Conservation (phyloP, 78 protist genomes). For the Dictyostelium intermedium region DNA sequence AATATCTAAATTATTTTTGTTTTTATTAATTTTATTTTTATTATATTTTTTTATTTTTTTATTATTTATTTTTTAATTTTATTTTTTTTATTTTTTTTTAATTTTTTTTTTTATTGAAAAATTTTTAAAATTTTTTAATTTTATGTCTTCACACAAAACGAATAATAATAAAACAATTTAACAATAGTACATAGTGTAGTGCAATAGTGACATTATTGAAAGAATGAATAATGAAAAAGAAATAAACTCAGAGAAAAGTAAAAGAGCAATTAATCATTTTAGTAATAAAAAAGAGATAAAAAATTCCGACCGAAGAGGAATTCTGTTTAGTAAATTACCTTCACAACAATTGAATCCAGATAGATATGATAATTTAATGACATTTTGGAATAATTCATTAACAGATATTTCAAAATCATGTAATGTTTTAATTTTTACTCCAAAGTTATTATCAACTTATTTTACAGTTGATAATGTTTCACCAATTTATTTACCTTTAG, state of each 20-base stretch:
- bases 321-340: constrained; percentile 45
- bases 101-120: too few species aligned
- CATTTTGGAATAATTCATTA: constrained; percentile 38
- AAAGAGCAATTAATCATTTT: neutral
- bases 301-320: constrained; percentile 15
- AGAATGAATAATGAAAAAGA: neutral
- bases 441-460: neutral
- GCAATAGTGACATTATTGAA: neutral
- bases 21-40: too few species aligned
- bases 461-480: constrained; percentile 42
- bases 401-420: neutral
- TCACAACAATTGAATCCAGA: constrained; percentile 36
- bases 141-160: too few species aligned
- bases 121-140: too few species aligned
- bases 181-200: neutral
- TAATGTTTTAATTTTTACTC: constrained; percentile 46
- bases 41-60: too few species aligned
- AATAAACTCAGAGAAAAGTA: neutral
- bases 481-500: constrained; percentile 34
- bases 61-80: too few species aligned
- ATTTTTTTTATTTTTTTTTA: too few species aligned
- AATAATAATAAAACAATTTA: neutral
- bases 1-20: too few species aligned
- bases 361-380: constrained; percentile 52
- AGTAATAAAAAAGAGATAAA: constrained; percentile 2